A percentile compares a stretch with the other conserved stretches of the same genome.
Conservation (phyloP, 371 early-diverging fungal genomes). For the Smittium culicis region DNA sequence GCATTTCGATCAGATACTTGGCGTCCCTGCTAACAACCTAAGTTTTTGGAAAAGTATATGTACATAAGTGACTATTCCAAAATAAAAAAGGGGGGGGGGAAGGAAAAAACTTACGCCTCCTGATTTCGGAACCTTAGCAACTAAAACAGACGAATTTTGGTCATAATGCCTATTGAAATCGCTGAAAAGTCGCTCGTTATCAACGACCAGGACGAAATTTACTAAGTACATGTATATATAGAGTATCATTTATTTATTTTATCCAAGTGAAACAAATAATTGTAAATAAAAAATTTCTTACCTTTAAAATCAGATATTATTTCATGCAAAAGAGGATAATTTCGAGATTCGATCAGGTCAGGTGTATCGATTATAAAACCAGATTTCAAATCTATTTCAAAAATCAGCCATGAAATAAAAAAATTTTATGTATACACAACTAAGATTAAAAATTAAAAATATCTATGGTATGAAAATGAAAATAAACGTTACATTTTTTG, state of each 20-base stretch:
- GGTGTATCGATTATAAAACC: conserved; percentile 53
- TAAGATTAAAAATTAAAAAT: neutral
- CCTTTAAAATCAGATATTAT: conserved; percentile 9
- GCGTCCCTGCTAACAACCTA: conserved; percentile 73
- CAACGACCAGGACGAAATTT: conserved; percentile 71
- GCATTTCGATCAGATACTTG: conserved; percentile 46
- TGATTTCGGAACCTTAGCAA: conserved; percentile 78
- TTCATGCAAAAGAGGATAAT: conserved; percentile 4
- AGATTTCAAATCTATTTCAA: conserved; percentile 33
- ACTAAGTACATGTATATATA: conserved; percentile 43
- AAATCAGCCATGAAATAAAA: conserved; percentile 34
- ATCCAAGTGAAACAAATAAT: neutral
- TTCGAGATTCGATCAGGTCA: conserved; percentile 42
- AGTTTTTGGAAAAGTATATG: neutral
- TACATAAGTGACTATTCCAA: neutral
- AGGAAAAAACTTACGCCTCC: conserved; percentile 57
- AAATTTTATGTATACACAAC: neutral
- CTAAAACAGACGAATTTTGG: conserved; percentile 36
- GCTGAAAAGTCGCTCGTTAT: conserved; percentile 83
- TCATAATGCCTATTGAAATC: conserved; percentile 47
- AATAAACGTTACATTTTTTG: conserved; percentile 34
- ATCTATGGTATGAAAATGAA: conserved; percentile 11
- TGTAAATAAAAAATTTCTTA: neutral
- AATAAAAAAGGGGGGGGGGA: neutral
- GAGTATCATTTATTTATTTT: conserved; percentile 38